Percentiles rank a stretch among this genome's conserved stretches.
phyloP scores from a whole-genome alignment of 2,329 filamentous ascomycete species.

The Ramularia collo-cygni region DNA sequence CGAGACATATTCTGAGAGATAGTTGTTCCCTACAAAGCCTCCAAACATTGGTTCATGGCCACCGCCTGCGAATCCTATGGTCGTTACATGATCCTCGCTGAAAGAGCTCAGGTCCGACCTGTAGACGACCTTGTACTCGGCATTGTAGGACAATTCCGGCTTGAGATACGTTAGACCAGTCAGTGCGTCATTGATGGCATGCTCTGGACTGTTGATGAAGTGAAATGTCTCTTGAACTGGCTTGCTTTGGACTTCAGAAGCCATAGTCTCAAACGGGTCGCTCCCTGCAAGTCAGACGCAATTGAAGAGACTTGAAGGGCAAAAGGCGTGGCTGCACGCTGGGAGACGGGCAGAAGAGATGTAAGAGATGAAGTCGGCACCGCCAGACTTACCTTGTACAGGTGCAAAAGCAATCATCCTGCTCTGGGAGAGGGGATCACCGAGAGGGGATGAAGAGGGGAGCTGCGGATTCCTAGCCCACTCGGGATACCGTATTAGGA shows the following conservation, averaged over 20 bases:
- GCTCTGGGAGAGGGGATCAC: slow-evolving; percentile 4
- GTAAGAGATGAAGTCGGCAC: background rate
- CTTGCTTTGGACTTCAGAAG: slow-evolving; percentile 18
- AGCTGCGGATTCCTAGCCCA: background rate
- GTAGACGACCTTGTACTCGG: slow-evolving; percentile 33
- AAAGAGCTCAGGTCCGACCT: slow-evolving; percentile 29
- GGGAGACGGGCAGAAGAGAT: background rate
- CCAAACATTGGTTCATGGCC: slow-evolving; percentile 54
- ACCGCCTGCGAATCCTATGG: slow-evolving; percentile 32
- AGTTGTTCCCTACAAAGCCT: slow-evolving; percentile 56
- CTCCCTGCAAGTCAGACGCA: background rate
- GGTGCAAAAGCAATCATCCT: background rate
- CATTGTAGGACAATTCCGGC: slow-evolving; percentile 28
- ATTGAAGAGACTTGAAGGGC: slow-evolving; percentile 6
- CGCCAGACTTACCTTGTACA: background rate
- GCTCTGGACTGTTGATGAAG: slow-evolving; percentile 31
- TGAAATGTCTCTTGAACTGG: slow-evolving; percentile 31
- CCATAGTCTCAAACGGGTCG: slow-evolving; percentile 11
- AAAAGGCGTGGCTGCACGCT: background rate
- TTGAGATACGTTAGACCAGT: slow-evolving; percentile 31
- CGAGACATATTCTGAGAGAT: slow-evolving; percentile 54
- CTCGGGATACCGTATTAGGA: slow-evolving; percentile 1
- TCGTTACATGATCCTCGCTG: slow-evolving; percentile 28
- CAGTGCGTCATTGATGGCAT: slow-evolving; percentile 32
- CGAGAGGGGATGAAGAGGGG: slow-evolving; percentile 3